Percentiles rank a stretch among this genome's conserved stretches.
Conservation (phyloP, 2,329 filamentous ascomycete genomes). For the Calonectria fujianensis region DNA sequence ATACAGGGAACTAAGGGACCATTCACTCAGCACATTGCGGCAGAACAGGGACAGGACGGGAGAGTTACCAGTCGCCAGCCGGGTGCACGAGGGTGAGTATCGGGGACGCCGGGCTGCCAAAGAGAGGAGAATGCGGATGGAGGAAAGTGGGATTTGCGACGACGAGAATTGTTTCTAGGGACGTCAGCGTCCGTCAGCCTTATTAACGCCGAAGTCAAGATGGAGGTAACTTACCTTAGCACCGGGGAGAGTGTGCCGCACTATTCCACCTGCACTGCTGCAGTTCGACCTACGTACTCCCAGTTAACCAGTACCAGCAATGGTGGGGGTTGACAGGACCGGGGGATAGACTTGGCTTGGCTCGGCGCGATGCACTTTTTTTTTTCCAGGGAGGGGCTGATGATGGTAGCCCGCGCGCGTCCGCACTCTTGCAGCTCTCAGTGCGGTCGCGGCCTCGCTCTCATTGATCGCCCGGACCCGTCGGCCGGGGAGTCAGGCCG, state of each 20-base stretch:
- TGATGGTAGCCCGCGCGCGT: background rate
- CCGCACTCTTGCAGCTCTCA: background rate
- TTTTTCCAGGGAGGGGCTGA: constrained; percentile 9
- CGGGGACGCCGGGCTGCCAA: constrained; percentile 33
- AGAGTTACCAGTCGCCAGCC: constrained; percentile 39
- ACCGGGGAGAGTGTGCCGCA: constrained; percentile 30
- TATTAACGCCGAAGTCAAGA: constrained; percentile 41
- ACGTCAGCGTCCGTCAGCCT: constrained; percentile 42
- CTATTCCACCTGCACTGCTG: constrained; percentile 22
- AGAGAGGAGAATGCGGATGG: constrained; percentile 16
- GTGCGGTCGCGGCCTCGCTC: constrained; percentile 6
- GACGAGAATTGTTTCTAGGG: constrained; percentile 28
- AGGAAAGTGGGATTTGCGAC: constrained; percentile 37
- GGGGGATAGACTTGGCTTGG: constrained; percentile 20
- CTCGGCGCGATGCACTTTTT: constrained; percentile 16
- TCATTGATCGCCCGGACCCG: constrained; percentile 35
- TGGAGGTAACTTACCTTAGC: constrained; percentile 34
- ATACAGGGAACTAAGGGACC: constrained; percentile 26
- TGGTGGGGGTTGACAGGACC: constrained; percentile 38
- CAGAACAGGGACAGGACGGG: background rate
- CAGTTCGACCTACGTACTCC: constrained; percentile 15
- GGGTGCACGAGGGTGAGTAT: constrained; percentile 24
- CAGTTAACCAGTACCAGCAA: constrained; percentile 5
- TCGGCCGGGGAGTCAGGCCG: constrained; percentile 37
- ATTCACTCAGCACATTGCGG: constrained; percentile 35